Conservation (phyloP, 352 stramenopile genomes). For the Globisporangium okanoganense region DNA sequence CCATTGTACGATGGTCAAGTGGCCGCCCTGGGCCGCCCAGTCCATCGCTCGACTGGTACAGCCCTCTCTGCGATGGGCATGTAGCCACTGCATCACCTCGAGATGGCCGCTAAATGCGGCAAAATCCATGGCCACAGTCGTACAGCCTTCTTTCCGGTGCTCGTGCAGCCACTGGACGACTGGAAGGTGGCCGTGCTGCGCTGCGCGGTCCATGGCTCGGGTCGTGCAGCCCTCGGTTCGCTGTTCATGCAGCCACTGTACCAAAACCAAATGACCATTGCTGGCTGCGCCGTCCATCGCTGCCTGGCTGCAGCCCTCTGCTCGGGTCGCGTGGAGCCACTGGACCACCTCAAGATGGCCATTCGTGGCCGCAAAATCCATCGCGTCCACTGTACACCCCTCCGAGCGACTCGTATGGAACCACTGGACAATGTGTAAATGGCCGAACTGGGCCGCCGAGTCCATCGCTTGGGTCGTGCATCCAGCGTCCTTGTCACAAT, state of each 20-base stretch:
- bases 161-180: constrained; percentile 3
- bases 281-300: background rate
- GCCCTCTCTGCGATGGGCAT: background rate
- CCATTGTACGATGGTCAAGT: background rate
- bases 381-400: background rate
- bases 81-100: constrained; percentile 6
- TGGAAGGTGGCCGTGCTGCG: background rate
- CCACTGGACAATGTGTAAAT: background rate
- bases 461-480: background rate
- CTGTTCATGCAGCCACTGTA: constrained; percentile 1
- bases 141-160: constrained; percentile 4
- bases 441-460: background rate
- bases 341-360: background rate
- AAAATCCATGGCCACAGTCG: background rate
- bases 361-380: background rate
- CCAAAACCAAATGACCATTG: background rate
- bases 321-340: background rate
- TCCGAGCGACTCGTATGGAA: background rate
- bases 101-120: background rate
- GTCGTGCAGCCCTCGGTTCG: background rate
- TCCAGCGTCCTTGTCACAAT: background rate
- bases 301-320: background rate
- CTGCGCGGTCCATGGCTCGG: constrained; percentile 1
- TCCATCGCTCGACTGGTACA: constrained; percentile 3
- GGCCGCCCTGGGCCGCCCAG: background rate